phyloP scores from a whole-genome alignment of 148 eudicot species.

The Diospyros kaki region DNA sequence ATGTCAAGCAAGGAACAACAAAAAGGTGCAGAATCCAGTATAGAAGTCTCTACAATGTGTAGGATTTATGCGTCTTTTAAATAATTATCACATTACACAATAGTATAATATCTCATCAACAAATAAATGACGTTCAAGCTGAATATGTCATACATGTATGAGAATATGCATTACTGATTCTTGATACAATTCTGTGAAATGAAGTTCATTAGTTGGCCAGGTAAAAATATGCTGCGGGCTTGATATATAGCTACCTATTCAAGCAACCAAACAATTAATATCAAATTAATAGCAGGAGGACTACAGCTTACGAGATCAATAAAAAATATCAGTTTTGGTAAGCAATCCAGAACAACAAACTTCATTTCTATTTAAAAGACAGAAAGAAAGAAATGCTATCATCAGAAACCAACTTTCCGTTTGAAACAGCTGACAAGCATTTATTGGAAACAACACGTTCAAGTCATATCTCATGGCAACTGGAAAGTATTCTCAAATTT shows the following conservation, averaged over 20 bases:
- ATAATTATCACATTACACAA: background rate
- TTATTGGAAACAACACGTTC: too few species aligned
- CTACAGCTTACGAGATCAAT: background rate
- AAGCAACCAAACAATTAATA: background rate
- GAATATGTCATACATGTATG: background rate
- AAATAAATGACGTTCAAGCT: background rate
- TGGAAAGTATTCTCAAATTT: too few species aligned
- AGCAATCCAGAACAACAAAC: background rate
- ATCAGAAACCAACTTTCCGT: background rate
- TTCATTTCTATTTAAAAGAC: background rate
- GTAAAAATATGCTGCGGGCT: background rate
- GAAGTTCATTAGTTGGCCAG: background rate
- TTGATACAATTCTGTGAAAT: background rate
- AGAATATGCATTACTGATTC: background rate
- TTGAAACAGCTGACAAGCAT: too few species aligned
- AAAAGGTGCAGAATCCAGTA: background rate
- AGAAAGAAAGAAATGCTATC: background rate
- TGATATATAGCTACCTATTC: background rate
- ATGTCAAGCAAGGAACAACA: slow-evolving; percentile 5
- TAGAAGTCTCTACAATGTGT: background rate
- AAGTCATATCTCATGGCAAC: too few species aligned
- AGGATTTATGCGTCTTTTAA: background rate
- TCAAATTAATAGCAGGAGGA: background rate
- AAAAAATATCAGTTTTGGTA: background rate
- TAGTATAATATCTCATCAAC: background rate